These are phyloP conservation scores for Penicillium daleae DNA, from an alignment of 495 filamentous ascomycete species.

Conservation along the genomic window DNA sequence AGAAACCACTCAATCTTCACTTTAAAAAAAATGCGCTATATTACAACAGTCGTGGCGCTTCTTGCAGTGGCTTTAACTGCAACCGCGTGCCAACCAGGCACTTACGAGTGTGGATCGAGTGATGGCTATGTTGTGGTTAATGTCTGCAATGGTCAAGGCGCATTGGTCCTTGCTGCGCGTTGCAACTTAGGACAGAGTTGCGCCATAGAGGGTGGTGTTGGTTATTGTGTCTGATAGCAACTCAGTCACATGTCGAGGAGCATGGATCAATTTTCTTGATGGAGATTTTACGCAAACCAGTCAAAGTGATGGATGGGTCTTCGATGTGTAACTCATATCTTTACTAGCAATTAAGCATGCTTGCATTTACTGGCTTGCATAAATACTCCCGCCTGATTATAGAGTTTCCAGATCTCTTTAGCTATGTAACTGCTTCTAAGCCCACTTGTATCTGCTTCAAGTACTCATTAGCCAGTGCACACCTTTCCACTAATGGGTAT, in stretches of 20 bases:
- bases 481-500: not conserved
- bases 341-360: not conserved
- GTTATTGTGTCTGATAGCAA: not conserved
- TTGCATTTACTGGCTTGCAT: not conserved
- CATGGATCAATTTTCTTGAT: not conserved
- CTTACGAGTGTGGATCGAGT: conserved; percentile 3
- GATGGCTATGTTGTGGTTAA: not conserved
- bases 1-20: not conserved
- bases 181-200: not conserved
- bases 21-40: not conserved
- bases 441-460: not conserved
- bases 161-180: not conserved
- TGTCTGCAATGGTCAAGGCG: not conserved
- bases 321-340: not conserved
- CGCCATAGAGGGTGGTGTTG: not conserved
- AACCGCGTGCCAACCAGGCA: not conserved
- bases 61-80: not conserved
- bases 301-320: not conserved
- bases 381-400: not conserved
- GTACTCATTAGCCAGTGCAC: not conserved
- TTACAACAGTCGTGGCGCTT: not conserved
- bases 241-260: not conserved
- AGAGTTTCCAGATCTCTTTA: not conserved
- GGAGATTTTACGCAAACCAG: not conserved
- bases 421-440: not conserved